Evolutionary conservation across 306 rosid genomes (phyloP), one percentile per base, ranked within the genome.

Genomic region (Trifolium dubium): DNA sequence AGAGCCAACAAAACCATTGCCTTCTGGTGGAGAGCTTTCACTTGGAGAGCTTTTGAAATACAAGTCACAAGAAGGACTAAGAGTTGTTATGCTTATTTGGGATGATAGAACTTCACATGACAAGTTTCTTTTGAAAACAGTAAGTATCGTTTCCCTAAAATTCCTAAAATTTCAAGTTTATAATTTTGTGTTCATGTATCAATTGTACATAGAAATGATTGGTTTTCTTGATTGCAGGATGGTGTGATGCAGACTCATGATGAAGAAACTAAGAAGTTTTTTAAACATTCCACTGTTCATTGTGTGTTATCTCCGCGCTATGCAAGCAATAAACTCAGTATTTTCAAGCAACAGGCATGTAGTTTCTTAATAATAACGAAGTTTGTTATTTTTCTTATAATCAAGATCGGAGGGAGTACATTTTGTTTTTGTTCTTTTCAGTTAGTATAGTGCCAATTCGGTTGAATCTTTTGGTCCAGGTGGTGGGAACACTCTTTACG

Each of bases 201-300:
- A 34, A 34, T 34, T 34, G 39, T 34, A 34, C 8, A 34, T 69
- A 17, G 46, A 14, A 50, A 46, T 44, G 34, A 65, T 51, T 74
- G 69, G 23, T 71, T 43, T 51, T 78, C 30, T 68, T 79, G 39
- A 65, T 60, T 84, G 71, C 86, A 90, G 96, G 92, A 90, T 18
- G 96, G 96, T 35, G 86, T 90, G 54, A 90, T 90, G 96, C 89
- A 86, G 72, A 90, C 96, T 58, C 96, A 90, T 34, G 96, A 90
- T 65, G 92, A 90, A 75, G 83, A 90, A 81, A 88, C 96, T 30
- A 90, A 83, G 43, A 90, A 79, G 75, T 90, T 77, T 62, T 90
- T 90, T 19, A 84, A 73, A 70, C 81, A 88, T 74, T 90, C 96
- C n/a, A 86, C 89, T 34, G 96, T 90, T 73, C 90, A 88, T 67